These are phyloP conservation scores for Russula ochroleuca DNA, from an alignment of 768 basidiomycete genomes.

Conservation along the genomic window DNA sequence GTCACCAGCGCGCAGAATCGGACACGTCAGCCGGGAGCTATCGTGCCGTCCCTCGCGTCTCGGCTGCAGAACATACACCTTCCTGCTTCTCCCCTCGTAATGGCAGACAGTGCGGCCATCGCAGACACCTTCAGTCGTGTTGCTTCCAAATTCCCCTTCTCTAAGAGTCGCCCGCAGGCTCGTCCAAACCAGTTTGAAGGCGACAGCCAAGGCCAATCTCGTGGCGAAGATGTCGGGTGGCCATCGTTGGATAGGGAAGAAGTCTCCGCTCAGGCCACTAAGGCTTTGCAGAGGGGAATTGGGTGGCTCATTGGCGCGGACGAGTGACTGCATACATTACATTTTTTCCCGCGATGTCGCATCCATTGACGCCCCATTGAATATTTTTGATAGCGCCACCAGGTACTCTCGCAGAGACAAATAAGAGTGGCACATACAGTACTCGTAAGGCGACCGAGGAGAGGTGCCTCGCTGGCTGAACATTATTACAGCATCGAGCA, in stretches of 20 bases:
- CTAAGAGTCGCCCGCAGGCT: slow-evolving; percentile 30
- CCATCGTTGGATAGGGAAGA: slow-evolving; percentile 49
- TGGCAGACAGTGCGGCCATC: slow-evolving; percentile 73
- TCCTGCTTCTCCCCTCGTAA: slow-evolving; percentile 61
- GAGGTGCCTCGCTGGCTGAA: neutral
- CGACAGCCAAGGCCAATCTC: slow-evolving; percentile 36
- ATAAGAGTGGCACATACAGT: neutral
- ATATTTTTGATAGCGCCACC: neutral
- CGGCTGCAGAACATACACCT: slow-evolving; percentile 65
- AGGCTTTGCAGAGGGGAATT: slow-evolving; percentile 83
- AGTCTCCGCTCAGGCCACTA: slow-evolving; percentile 68
- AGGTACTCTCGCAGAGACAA: neutral
- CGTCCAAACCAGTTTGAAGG: slow-evolving; percentile 60
- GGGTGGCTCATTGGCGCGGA: slow-evolving; percentile 95
- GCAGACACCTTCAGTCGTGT: slow-evolving; percentile 74
- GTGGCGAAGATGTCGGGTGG: slow-evolving; percentile 35
- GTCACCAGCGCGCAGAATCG: neutral
- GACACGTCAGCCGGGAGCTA: slow-evolving; percentile 13
- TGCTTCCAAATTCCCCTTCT: slow-evolving; percentile 27
- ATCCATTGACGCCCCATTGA: neutral
- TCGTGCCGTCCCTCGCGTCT: slow-evolving; percentile 46
- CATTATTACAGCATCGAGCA: neutral
- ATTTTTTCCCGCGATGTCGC: neutral
- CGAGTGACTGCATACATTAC: slow-evolving; percentile 33
- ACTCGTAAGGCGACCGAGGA: neutral